Percentiles rank a stretch among this genome's conserved stretches.
Evolutionary conservation across 345 rosid species (phyloP).

Genomic region (Eutrema japonicum): DNA sequence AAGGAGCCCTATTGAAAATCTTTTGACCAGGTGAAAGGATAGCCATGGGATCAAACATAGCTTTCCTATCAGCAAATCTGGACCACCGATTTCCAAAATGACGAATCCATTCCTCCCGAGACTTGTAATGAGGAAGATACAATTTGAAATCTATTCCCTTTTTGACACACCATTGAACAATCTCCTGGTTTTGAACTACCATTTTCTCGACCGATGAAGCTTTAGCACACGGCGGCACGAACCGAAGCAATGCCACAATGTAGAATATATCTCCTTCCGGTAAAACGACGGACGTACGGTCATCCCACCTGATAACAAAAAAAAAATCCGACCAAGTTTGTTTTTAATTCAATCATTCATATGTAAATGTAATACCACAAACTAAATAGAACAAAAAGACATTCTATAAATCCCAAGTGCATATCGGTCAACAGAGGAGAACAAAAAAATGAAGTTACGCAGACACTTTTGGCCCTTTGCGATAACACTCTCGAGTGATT

Average conservation of each 20-base stretch:
- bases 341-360: background rate
- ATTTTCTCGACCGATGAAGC: conserved; percentile 50
- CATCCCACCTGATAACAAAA: conserved; percentile 67
- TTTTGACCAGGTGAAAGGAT: conserved; percentile 94
- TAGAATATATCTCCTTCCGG: conserved; percentile 89
- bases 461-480: conserved; percentile 22
- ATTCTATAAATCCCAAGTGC: background rate
- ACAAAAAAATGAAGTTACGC: conserved; percentile 1
- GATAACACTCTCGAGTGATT: conserved; percentile 26
- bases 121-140: conserved; percentile 85
- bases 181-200: conserved; percentile 71
- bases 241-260: conserved; percentile 83
- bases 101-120: conserved; percentile 72
- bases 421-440: background rate
- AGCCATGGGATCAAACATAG: conserved; percentile 76
- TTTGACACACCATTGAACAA: conserved; percentile 56
- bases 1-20: conserved; percentile 59
- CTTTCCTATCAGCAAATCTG: conserved; percentile 67
- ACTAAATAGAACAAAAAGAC: background rate
- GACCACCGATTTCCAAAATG: conserved; percentile 87
- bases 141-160: conserved; percentile 73
- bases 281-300: conserved; percentile 61
- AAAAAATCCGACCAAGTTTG: background rate
- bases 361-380: background rate
- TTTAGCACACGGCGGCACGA: conserved; percentile 47